phyloP scores from a whole-genome alignment of 2,329 filamentous ascomycete genomes.

The Hymenoscyphus repandus region DNA sequence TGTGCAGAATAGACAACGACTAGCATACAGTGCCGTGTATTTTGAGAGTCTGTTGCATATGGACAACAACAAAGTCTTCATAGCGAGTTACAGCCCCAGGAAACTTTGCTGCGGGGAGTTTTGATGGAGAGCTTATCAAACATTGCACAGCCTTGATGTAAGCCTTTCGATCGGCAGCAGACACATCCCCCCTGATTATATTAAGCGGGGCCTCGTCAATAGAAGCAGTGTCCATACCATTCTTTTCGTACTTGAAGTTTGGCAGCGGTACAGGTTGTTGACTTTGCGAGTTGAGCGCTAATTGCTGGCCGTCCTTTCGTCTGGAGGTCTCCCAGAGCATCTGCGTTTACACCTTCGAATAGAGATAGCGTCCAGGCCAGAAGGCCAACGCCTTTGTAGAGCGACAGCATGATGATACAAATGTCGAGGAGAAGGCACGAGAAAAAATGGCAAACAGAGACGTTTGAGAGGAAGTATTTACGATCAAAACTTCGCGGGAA shows the following conservation, averaged over 20 bases:
- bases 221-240: slow-evolving; percentile 10
- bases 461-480: no score
- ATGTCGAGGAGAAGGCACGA: neutral
- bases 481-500: no score
- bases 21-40: slow-evolving; percentile 19
- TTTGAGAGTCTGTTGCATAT: slow-evolving; percentile 30
- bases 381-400: slow-evolving; percentile 7
- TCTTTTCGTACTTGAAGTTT: slow-evolving; percentile 17
- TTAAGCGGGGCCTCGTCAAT: neutral
- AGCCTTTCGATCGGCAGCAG: slow-evolving; percentile 13
- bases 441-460: no score
- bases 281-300: slow-evolving; percentile 17
- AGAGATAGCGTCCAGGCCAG: slow-evolving; percentile 2
- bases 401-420: slow-evolving; percentile 8
- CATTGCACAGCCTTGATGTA: slow-evolving; percentile 36
- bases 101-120: slow-evolving; percentile 25
- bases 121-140: slow-evolving; percentile 29
- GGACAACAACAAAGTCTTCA: slow-evolving; percentile 35
- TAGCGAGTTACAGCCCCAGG: slow-evolving; percentile 33
- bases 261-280: slow-evolving; percentile 11
- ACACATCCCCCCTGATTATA: slow-evolving; percentile 13
- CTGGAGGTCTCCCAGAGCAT: slow-evolving; percentile 16
- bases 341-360: slow-evolving; percentile 7
- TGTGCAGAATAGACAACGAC: slow-evolving; percentile 19
- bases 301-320: slow-evolving; percentile 16